Percentiles rank a stretch among this genome's conserved stretches.
Conservation (phyloP, 495 filamentous ascomycete species). For the Xylaria intraflava region DNA sequence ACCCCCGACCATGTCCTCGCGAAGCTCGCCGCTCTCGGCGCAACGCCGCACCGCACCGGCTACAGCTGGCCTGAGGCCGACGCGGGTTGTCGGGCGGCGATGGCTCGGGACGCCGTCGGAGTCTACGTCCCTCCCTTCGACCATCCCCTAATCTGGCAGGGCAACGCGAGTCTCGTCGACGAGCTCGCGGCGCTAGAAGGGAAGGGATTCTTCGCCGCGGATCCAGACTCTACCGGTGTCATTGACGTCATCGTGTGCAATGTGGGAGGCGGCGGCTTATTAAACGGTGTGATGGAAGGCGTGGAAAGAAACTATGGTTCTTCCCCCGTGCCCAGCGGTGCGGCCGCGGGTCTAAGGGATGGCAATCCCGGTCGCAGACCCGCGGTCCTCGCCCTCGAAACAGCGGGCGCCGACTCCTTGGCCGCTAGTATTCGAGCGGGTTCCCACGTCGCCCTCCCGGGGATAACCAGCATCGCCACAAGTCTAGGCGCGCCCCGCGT, state of each 20-base stretch:
- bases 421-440: constrained; percentile 52
- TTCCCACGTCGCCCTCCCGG: constrained; percentile 57
- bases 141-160: constrained; percentile 76
- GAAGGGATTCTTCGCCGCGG: constrained; percentile 24
- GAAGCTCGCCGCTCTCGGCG: constrained; percentile 63
- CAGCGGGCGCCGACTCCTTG: constrained; percentile 68
- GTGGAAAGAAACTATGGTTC: constrained; percentile 45
- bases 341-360: not conserved
- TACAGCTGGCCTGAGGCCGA: constrained; percentile 73
- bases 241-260: constrained; percentile 63
- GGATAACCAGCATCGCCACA: constrained; percentile 75
- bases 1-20: constrained; percentile 66
- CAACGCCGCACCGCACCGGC: constrained; percentile 64
- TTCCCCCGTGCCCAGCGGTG: not conserved
- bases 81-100: constrained; percentile 54
- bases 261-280: constrained; percentile 83
- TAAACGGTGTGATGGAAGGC: constrained; percentile 72
- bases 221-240: constrained; percentile 8
- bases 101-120: constrained; percentile 48
- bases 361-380: constrained; percentile 21
- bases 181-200: constrained; percentile 52
- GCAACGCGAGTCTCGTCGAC: constrained; percentile 63
- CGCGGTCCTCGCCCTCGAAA: constrained; percentile 74
- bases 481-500: constrained; percentile 72
- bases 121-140: constrained; percentile 95